Base-by-base conservation (phyloP, 208 protist species). In the Wallacemonas sp. region DNA sequence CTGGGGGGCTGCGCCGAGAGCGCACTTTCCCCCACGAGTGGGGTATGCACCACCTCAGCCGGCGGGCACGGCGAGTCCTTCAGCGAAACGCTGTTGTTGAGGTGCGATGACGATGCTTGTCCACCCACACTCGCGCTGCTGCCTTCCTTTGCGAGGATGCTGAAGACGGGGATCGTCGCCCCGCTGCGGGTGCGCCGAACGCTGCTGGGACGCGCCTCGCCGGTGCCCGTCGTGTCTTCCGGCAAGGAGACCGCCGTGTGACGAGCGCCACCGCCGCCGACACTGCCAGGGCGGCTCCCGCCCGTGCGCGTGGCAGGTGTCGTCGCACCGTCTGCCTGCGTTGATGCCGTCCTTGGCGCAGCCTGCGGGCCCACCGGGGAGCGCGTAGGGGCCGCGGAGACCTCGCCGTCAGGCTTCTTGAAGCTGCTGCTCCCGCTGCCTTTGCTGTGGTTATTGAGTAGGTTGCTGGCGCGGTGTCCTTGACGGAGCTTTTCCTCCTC, bases 111-210 rank as follows among this genome's bases (percentile, higher is more conserved):
- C 17, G 63, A 37, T 13, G 5, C 37, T n/a, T 41, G 50, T 32
- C n/a, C 33, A 8, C 5, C 50, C 12, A 26, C 50, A 32, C 30
- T 38, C 17, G n/a, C 26, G 30, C 42, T 46, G 22, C 67, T 74
- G 39, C 63, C 63, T 8, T 86, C 73, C 39, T 74, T 82, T 48
- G 65, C 71, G n/a, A 78, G 61, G 26, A 83, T 82, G 42, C 76
- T 74, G 60, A 80, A 86, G n/a, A 82, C 65, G 0, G 81, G 68
- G 1, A 63, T 78, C 39, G 53, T 6, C 30, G 50, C 50, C 26
- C 50, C 50, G 50, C 30, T 57, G 30, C 50, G 50, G 19, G 6
- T 15, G 29, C 32, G 50, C 9, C 50, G 26, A 13, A 38, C 50
- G 32, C 50, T 57, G 10, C 50, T 32, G 30, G 12, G 10, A 3